Evolutionary conservation across 495 filamentous ascomycete species (phyloP), one percentile per base, ranked within the genome.

Genomic region (Penicillium pancosmium): DNA sequence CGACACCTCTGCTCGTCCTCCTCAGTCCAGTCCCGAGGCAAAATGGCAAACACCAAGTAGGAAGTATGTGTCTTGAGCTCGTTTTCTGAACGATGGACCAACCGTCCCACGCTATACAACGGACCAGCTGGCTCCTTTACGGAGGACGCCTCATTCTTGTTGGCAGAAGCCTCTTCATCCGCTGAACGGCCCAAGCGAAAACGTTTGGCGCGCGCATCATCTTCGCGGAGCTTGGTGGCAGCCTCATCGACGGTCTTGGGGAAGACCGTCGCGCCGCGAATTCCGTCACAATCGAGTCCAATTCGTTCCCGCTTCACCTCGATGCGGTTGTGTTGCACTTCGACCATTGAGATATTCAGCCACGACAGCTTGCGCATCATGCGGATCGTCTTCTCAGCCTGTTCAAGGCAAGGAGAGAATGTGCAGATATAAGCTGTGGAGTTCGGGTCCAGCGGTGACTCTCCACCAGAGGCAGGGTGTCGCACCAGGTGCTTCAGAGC

Each of bases 401-500:
- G 94, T 74, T 98, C 94, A 65, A 98, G 92, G 71, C 94, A 98
- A 0, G 94, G 94, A 8, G 88, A 92, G 77, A 98, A 98, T 3
- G 93, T 93, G 74, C 94, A 98, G 59, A 98, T 77, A 59, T 91
- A 81, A 18, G 85, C 83, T 2, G 90, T 75, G 27, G 81, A 74
- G 5, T 77, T 77, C 0, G 89, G 85, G 59, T 92, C 85, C 4
- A 98, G 81, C 0, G 91, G 86, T 0, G 90, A 91, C 49, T 69
- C 64, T 0, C 53, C 38, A 2, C 71, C 74, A 12, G 67, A 57
- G 3, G 78, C 74, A 7, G 74, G 75, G 27, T 76, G 75, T 27
- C 93, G 87, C 3, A 88, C 86, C 18, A 98, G 81, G 58, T 96
- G 91, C 53, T 86, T 89, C 43, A 98, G 79, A 7, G 93, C 94